These are phyloP conservation scores for Mollisia scopiformis DNA, from an alignment of 2,329 filamentous ascomycete species.

Conservation along the genomic window DNA sequence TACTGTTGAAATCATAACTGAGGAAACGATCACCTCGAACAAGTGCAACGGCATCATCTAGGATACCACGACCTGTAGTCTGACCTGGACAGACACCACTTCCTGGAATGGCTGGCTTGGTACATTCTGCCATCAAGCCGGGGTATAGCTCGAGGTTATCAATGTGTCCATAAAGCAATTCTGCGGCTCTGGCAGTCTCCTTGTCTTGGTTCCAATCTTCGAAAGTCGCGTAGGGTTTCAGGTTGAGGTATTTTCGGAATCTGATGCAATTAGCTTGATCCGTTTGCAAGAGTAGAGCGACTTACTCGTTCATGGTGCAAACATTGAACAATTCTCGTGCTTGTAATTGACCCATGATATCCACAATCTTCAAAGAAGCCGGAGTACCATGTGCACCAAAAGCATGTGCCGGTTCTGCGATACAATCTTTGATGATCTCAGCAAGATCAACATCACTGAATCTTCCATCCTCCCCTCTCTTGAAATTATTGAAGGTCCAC, in stretches of 20 bases:
- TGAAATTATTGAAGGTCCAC: constrained; percentile 47
- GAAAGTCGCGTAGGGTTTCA: constrained; percentile 52
- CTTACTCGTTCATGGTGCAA: constrained; percentile 54
- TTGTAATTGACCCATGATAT: constrained; percentile 51
- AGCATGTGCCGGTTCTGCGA: constrained; percentile 52
- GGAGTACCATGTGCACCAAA: constrained; percentile 55
- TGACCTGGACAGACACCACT: constrained; percentile 49
- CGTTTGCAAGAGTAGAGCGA: background rate
- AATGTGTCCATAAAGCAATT: constrained; percentile 52
- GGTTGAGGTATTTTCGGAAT: constrained; percentile 53
- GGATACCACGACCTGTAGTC: constrained; percentile 47
- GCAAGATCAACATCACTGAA: constrained; percentile 48
- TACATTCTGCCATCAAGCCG: constrained; percentile 57
- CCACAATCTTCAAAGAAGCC: constrained; percentile 48
- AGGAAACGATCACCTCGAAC: constrained; percentile 50
- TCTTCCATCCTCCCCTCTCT: constrained; percentile 43
- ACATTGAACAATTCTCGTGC: constrained; percentile 50
- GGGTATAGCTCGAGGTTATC: constrained; percentile 61
- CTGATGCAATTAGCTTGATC: constrained; percentile 30
- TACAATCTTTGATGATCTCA: constrained; percentile 47
- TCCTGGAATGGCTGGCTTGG: constrained; percentile 54
- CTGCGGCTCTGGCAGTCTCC: constrained; percentile 45
- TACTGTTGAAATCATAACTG: constrained; percentile 51
- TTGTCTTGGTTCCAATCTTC: constrained; percentile 55
- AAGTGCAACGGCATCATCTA: constrained; percentile 51